Base-by-base conservation (phyloP, 495 filamentous ascomycete genomes). In the Pyronema domesticum region DNA sequence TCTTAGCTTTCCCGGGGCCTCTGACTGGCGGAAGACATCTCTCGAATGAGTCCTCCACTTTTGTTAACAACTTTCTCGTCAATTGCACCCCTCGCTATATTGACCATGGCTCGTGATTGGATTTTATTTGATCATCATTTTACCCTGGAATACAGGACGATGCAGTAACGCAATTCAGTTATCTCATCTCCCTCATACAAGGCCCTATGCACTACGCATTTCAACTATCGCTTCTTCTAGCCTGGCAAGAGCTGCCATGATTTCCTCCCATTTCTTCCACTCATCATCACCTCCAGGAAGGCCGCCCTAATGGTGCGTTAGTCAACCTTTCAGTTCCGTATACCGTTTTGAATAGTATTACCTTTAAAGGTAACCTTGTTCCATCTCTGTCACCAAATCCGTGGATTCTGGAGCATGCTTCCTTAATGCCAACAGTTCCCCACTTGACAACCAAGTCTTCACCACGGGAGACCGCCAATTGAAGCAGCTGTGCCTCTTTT, bases 351-450 rank as follows among this genome's bases (percentile, higher is more conserved):
- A 42, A 42, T 6, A n/a, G n/a, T n/a, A n/a, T 17, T 42, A 42
- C 47, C 1, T 58, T 53, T 30, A 81, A 57, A 6, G 79, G 79
- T 56, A 80, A 58, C 35, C 78, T 65, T 10, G 73, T 78, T 1
- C 73, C 76, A 55, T 75, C 77, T 23, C 66, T 66, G 40, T 72
- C 71, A 0, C 79, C 79, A 42, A 80, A 70, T 0, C 73, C 72
- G 11, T 74, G 65, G 17, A 77, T 58, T 18, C 80, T 67, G 35
- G 65, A 74, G 9, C 74, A 67, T 2, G 75, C 80, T 65, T 82
- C 80, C 60, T 80, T 81, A 56, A 82, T 80, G 0, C 78, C 80
- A 1, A 79, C 67, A 0, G 74, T 72, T 0, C 80, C 66, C 56
- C 60, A 68, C 37, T 43, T 69, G 9, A 72, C 80, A 19, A 82